Base-by-base conservation (phyloP, 331 rosid species). In the Acacia concinna region DNA sequence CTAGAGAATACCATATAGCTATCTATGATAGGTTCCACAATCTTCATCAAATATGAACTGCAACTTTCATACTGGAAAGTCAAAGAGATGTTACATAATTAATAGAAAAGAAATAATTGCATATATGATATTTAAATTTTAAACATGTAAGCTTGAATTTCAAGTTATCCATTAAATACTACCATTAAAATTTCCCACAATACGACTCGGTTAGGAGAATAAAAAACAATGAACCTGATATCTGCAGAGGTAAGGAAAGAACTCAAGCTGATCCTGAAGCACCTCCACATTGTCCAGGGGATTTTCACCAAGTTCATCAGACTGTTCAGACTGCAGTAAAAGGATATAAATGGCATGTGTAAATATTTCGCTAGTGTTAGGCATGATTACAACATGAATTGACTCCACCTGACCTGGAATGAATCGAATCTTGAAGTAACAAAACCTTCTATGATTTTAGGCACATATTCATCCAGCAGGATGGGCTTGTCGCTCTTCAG, bases 401-500 rank as follows among this genome's bases (percentile, higher is more conserved):
- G 54, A 70, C 60, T 60, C 56, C 65, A 71, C 8, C 84, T 71
- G 59, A 85, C 89, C 86, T 86, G 86, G 76, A 82, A 76, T 60
- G 84, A 82, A 67, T 86, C 78, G 82, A 86, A 79, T 77, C 89
- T 82, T 46, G 97, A 91, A 46, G 97, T 88, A 72, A 94, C 90
- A 86, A 94, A 94, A 85, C 93, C 93, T 86, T 94, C 97, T 7
- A 92, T 88, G 81, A 94, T 85, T 84, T 92, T 94, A 56, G 98
- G 98, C 77, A 92, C 98, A 88, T 90, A 94, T 82, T 90, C 98
- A 81, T 87, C 98, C 69, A 94, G 87, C 70, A 87, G 85, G 88
- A 88, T 86, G 79, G 98, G 98, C 79, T 96, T 92, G 76, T 94
- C 98, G 64, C 97, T 91, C 79, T 91, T 90, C 84, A 94, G 83